These are phyloP conservation scores for Neurospora hispaniola DNA, from an alignment of 495 filamentous ascomycete genomes.

Conservation along the genomic window DNA sequence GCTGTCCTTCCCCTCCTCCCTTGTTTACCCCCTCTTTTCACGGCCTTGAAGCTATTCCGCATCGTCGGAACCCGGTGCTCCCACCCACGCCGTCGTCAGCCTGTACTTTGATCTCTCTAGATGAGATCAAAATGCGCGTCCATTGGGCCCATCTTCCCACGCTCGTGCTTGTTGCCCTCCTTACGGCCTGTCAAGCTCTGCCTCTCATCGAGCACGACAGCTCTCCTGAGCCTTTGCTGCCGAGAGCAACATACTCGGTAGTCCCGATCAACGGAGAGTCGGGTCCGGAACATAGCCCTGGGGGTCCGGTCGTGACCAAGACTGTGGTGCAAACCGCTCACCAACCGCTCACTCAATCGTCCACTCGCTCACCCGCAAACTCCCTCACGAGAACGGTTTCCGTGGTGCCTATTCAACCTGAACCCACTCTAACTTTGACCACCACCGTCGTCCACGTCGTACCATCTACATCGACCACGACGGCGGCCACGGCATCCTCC, in stretches of 20 bases:
- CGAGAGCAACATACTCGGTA: slow-evolving; percentile 20
- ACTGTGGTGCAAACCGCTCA: slow-evolving; percentile 11
- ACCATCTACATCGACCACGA: not conserved
- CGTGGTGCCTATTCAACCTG: slow-evolving; percentile 7
- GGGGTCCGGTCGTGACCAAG: slow-evolving; percentile 4
- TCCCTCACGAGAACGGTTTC: slow-evolving; percentile 3
- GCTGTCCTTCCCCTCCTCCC: not conserved
- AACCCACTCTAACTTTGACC: slow-evolving; percentile 6
- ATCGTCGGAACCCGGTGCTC: not conserved
- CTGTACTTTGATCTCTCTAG: not conserved
- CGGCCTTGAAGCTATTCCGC: not conserved
- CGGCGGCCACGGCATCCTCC: not conserved
- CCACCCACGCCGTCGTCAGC: not conserved
- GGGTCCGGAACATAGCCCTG: slow-evolving; percentile 1
- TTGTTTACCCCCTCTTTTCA: not conserved
- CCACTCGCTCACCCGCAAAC: not conserved
- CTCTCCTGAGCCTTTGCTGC: slow-evolving; percentile 2
- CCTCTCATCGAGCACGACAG: slow-evolving; percentile 8
- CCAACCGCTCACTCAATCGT: not conserved
- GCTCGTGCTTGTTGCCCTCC: slow-evolving; percentile 3
- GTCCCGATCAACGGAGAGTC: slow-evolving; percentile 20
- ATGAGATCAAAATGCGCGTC: slow-evolving; percentile 12
- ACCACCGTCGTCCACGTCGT: slow-evolving; percentile 2
- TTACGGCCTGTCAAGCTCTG: slow-evolving; percentile 4
- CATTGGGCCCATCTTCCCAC: not conserved